Evolutionary conservation across 2,329 filamentous ascomycete genomes (phyloP).

Genomic region (Aspergillus thermomutatus): DNA sequence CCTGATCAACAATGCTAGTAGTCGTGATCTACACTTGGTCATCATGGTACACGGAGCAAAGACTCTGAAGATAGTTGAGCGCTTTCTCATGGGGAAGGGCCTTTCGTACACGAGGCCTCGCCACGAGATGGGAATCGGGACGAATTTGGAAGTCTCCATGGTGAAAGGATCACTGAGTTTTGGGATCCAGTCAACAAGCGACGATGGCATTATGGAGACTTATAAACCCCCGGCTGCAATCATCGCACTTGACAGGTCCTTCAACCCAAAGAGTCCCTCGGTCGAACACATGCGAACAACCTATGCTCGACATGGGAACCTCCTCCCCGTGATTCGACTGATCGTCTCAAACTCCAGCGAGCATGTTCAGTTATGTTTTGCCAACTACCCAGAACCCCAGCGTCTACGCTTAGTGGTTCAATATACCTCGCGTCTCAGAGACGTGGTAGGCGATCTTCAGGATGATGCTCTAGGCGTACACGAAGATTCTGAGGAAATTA

Average conservation of each 20-base stretch:
- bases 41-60: conserved; percentile 36
- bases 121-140: conserved; percentile 30
- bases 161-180: conserved; percentile 34
- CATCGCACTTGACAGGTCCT: conserved; percentile 43
- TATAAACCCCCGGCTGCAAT: conserved; percentile 38
- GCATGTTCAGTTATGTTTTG: conserved; percentile 44
- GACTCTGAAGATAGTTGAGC: conserved; percentile 38
- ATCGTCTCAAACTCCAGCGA: conserved; percentile 46
- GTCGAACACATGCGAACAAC: conserved; percentile 39
- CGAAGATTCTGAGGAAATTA: conserved; percentile 39
- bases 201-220: conserved; percentile 28
- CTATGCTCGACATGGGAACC: conserved; percentile 30
- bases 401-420: conserved; percentile 34
- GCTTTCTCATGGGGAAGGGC: conserved; percentile 42
- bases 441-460: conserved; percentile 40
- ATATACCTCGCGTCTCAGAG: conserved; percentile 30
- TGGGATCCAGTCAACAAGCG: conserved; percentile 30
- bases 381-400: conserved; percentile 32
- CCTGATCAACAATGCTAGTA: conserved; percentile 35
- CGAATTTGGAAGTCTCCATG: conserved; percentile 35
- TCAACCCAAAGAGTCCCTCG: conserved; percentile 37
- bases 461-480: conserved; percentile 39
- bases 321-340: conserved; percentile 44
- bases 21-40: conserved; percentile 37
- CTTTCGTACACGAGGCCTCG: conserved; percentile 29